Conservation (phyloP, 179 eudicot species). For the Heliamphora ciliata region DNA sequence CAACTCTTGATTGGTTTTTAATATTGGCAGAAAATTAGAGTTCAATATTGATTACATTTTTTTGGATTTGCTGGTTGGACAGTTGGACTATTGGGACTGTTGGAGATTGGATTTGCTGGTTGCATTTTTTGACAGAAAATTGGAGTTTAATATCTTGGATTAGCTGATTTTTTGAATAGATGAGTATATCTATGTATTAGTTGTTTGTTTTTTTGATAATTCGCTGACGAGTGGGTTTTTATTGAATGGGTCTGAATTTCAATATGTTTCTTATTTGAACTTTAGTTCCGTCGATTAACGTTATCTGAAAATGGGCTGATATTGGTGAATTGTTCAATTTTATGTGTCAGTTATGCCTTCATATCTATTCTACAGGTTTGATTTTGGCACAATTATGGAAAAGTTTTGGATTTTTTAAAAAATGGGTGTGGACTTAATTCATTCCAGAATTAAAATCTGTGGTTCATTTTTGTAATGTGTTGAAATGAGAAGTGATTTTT, state of each 20-base stretch:
- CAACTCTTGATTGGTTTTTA: too few relatives aligned
- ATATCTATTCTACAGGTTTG: neutral
- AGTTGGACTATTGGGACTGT: too few relatives aligned
- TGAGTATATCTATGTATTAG: neutral
- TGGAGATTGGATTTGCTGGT: too few relatives aligned
- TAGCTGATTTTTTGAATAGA: too few relatives aligned
- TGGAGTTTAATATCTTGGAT: too few relatives aligned
- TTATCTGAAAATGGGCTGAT: conserved; percentile 1
- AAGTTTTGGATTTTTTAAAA: neutral
- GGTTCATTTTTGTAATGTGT: neutral
- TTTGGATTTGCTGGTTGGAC: too few relatives aligned
- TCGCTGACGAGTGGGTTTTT: neutral
- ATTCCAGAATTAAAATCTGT: neutral
- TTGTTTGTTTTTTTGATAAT: too few relatives aligned
- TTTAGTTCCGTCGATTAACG: neutral
- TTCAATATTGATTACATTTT: too few relatives aligned
- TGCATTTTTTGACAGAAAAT: too few relatives aligned
- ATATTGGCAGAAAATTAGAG: too few relatives aligned
- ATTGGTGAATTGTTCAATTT: neutral
- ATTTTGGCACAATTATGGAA: neutral
- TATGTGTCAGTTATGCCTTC: neutral
- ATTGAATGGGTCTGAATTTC: neutral
- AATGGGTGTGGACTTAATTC: neutral
- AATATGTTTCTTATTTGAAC: too few relatives aligned
- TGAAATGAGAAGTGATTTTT: neutral